phyloP scores from a whole-genome alignment of 495 filamentous ascomycete species.

The Pseudoneurospora amorphoporcata region DNA sequence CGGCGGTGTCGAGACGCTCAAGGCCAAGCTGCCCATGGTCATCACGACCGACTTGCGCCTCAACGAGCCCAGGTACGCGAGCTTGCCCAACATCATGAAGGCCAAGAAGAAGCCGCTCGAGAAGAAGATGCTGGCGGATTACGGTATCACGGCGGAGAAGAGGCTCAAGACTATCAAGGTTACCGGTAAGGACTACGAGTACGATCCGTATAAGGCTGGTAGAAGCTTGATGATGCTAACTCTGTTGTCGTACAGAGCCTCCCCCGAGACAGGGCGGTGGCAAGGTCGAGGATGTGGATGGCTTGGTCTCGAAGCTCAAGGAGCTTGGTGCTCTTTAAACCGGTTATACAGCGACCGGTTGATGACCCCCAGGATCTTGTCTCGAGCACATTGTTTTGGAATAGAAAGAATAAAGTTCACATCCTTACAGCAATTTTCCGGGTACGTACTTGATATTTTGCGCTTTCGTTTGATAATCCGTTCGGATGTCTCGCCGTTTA shows the following conservation, averaged over 20 bases:
- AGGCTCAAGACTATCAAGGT: conserved; percentile 84
- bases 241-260: conserved; percentile 49
- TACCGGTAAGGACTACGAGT: conserved; percentile 49
- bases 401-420: not conserved
- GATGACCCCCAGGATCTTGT: not conserved
- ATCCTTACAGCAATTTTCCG: not conserved
- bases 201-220: not conserved
- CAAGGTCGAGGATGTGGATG: conserved; percentile 95
- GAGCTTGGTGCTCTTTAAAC: conserved; percentile 82
- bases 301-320: conserved; percentile 83
- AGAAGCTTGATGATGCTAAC: not conserved
- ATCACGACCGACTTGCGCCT: conserved; percentile 91
- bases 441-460: not conserved
- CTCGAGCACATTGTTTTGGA: not conserved
- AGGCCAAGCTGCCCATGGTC: conserved; percentile 74
- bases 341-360: not conserved
- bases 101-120: conserved; percentile 98
- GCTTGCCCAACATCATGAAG: conserved; percentile 98
- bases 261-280: conserved; percentile 81
- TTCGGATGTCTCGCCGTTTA: not conserved
- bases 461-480: not conserved
- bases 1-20: conserved; percentile 85
- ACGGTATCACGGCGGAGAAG: conserved; percentile 59
- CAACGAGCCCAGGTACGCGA: conserved; percentile 93
- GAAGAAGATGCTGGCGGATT: conserved; percentile 78